Evolutionary conservation across 495 filamentous ascomycete species (phyloP), one percentile per base, ranked within the genome.

Genomic region (Lentithecium fluviatile): DNA sequence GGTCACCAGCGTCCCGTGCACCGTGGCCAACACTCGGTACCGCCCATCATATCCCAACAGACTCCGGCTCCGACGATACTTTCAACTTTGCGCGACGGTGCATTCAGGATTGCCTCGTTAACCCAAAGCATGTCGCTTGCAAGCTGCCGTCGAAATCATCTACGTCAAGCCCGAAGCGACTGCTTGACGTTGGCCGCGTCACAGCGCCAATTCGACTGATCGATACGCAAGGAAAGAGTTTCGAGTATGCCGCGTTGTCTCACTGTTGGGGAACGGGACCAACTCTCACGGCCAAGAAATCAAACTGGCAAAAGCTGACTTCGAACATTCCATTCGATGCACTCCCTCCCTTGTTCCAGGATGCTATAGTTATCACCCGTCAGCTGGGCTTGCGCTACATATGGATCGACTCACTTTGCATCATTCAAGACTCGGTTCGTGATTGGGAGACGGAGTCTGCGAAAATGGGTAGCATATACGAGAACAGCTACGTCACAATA

Each of bases 351-450:
- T 29, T 52, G 7, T 67, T 62, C 49, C 52, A 62, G 34, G 52
- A 67, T 24, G 64, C 64, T 15, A 51, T 67, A 0, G 51, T 49
- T 12, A 43, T 67, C 1, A 59, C 58, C n/a, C 52, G 58, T 4
- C 52, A 57, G 24, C 52, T 67, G 1, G 64, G 58, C 23, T 25
- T 62, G 13, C 38, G 48, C 8, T 62, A 67, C 45, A 47, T 67
- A n/a, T 67, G 64, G 64, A 62, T 62, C 10, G 64, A 67, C 50
- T 67, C 64, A 6, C 43, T 67, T 21, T 64, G 61, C 26, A 64
- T 67, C 13, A 67, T 67, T 34, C 64, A 67, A 34, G 64, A 64
- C 50, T 63, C 60, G 20, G 37, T 32, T 34, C 20, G 37, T 1
- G 60, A 56, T 26, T 62, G 58, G 63, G 52, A 57, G 25, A 52